These are phyloP conservation scores for Metarhizium album DNA, from an alignment of 2,329 filamentous ascomycete species.

Conservation along the genomic window DNA sequence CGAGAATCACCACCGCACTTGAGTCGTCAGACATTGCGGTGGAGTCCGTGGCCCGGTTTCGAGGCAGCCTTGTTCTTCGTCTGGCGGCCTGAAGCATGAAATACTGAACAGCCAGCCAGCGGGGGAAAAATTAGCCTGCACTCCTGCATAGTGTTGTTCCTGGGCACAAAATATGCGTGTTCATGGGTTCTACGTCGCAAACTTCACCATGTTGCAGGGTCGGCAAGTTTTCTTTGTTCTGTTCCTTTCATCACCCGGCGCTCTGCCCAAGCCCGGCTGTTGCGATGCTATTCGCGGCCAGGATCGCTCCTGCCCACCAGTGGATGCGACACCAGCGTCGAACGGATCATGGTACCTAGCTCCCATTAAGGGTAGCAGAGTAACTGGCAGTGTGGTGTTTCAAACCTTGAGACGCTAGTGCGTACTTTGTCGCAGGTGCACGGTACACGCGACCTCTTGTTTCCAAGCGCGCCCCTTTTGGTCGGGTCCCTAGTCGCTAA, in stretches of 20 bases:
- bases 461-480: not conserved
- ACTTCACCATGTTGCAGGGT: not conserved
- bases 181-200: not conserved
- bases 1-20: not conserved
- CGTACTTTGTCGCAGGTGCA: not conserved
- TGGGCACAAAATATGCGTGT: not conserved
- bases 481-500: not conserved
- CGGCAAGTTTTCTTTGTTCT: not conserved
- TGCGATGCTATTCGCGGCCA: conserved; percentile 7
- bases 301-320: conserved; percentile 1
- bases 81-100: not conserved
- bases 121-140: no score
- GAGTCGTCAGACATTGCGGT: not conserved
- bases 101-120: not conserved
- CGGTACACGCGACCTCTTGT: not conserved
- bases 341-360: not conserved
- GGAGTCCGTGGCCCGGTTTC: not conserved
- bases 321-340: not conserved
- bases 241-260: not conserved
- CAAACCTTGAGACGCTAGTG: not conserved
- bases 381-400: not conserved
- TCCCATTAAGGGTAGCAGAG: not conserved
- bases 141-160: not conserved
- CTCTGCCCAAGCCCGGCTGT: not conserved
- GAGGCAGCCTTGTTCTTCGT: not conserved